A percentile compares a stretch with the other conserved stretches of the same genome.
Evolutionary conservation across 2,329 filamentous ascomycete species (phyloP).

Genomic region (Plenodomus biglobosus): DNA sequence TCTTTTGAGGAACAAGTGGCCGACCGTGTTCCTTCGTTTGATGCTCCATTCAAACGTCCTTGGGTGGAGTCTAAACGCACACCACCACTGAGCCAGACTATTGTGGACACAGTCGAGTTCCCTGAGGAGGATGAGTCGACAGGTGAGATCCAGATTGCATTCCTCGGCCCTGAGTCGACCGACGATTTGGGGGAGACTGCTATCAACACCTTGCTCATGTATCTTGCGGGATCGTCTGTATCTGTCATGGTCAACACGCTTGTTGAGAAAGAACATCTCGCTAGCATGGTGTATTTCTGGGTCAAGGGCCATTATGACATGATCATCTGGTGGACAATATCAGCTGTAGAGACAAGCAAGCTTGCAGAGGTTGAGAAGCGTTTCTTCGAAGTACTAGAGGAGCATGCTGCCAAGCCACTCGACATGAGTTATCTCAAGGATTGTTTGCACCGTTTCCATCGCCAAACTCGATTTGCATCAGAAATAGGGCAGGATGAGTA

Average conservation of each 20-base stretch:
- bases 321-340: constrained; percentile 82
- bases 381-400: constrained; percentile 78
- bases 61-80: constrained; percentile 89
- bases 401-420: constrained; percentile 76
- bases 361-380: constrained; percentile 81
- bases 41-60: constrained; percentile 77
- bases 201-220: constrained; percentile 76
- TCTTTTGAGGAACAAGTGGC: constrained; percentile 86
- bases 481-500: constrained; percentile 82
- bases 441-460: constrained; percentile 77
- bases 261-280: constrained; percentile 89
- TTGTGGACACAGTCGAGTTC: constrained; percentile 80
- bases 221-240: constrained; percentile 90
- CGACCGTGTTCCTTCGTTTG: constrained; percentile 73
- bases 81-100: constrained; percentile 69
- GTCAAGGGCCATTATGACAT: constrained; percentile 78
- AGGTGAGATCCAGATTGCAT: constrained; percentile 82
- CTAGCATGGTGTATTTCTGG: constrained; percentile 79
- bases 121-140: constrained; percentile 95
- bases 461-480: constrained; percentile 79
- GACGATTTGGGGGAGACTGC: constrained; percentile 66
- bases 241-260: constrained; percentile 88
- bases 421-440: constrained; percentile 90
- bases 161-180: constrained; percentile 81
- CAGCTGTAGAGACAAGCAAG: constrained; percentile 83